Evolutionary conservation across 2,329 filamentous ascomycete species (phyloP).

Genomic region (Microcyclosporella mali): DNA sequence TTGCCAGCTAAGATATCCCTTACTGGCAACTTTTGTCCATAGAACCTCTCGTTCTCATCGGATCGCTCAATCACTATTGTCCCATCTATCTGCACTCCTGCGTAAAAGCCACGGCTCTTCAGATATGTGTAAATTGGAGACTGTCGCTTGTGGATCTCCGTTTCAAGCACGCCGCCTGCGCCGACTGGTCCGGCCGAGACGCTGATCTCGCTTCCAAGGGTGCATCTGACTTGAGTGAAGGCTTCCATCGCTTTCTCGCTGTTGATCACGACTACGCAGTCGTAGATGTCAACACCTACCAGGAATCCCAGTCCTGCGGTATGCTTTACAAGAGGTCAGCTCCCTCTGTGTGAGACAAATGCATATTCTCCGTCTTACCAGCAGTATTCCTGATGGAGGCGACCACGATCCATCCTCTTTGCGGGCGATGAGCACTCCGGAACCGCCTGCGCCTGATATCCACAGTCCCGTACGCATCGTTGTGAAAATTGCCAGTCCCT

Average conservation of each 20-base stretch:
- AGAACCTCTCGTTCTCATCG: slow-evolving; percentile 86
- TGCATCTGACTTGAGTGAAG: slow-evolving; percentile 72
- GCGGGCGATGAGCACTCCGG: slow-evolving; percentile 76
- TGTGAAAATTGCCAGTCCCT: slow-evolving; percentile 87
- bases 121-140: slow-evolving; percentile 77
- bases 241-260: slow-evolving; percentile 75
- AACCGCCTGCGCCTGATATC: slow-evolving; percentile 85
- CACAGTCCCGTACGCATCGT: slow-evolving; percentile 91
- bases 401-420: slow-evolving; percentile 86
- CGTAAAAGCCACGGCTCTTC: slow-evolving; percentile 84
- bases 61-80: slow-evolving; percentile 78
- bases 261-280: slow-evolving; percentile 90
- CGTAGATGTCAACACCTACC: slow-evolving; percentile 89
- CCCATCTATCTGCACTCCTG: slow-evolving; percentile 78
- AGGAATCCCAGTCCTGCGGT: slow-evolving; percentile 85
- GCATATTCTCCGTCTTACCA: slow-evolving; percentile 33
- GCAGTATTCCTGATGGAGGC: slow-evolving; percentile 80
- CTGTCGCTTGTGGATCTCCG: slow-evolving; percentile 60
- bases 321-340: slow-evolving; percentile 41
- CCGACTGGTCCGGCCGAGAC: slow-evolving; percentile 72
- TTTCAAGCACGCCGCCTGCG: slow-evolving; percentile 66
- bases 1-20: slow-evolving; percentile 59
- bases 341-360: too few species aligned
- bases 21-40: slow-evolving; percentile 59
- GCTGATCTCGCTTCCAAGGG: slow-evolving; percentile 73